phyloP scores from a whole-genome alignment of 129 eudicot species.

The Mikania micrantha region DNA sequence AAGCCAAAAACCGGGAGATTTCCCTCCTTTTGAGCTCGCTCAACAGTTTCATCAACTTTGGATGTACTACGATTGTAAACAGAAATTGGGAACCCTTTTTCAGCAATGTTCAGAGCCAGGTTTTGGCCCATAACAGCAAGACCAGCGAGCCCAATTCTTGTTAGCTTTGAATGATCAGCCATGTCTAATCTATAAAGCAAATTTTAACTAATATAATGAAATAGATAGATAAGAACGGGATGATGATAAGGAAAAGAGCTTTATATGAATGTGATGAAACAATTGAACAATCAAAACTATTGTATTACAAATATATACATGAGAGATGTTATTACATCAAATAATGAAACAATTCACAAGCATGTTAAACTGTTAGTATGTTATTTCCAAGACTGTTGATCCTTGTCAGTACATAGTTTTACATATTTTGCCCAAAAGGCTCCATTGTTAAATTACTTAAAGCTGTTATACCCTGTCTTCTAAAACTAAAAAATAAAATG shows the following conservation, averaged over 20 bases:
- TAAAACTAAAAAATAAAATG: not conserved
- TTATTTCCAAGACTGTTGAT: not conserved
- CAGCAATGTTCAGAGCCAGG: conserved; percentile 62
- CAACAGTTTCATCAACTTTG: conserved; percentile 58
- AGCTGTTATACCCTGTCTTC: not conserved
- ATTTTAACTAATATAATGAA: not conserved
- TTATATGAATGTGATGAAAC: not conserved
- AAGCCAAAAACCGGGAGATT: conserved; percentile 51
- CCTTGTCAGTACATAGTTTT: conserved; percentile 1
- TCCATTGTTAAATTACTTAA: not conserved
- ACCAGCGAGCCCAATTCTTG: conserved; percentile 65
- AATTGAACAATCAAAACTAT: not conserved
- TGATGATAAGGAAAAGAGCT: not conserved
- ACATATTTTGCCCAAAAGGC: not conserved
- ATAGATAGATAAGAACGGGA: not conserved
- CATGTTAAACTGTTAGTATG: not conserved
- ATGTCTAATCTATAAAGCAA: conserved; percentile 34
- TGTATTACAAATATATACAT: not conserved
- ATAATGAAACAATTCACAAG: not conserved
- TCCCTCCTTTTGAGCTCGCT: conserved; percentile 48
- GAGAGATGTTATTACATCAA: not conserved
- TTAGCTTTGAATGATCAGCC: conserved; percentile 46
- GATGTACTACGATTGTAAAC: conserved; percentile 49
- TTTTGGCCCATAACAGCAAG: conserved; percentile 72
- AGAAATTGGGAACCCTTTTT: conserved; percentile 60